Evolutionary conservation across 768 basidiomycete genomes (phyloP).

Genomic region (Jaapia argillacea): DNA sequence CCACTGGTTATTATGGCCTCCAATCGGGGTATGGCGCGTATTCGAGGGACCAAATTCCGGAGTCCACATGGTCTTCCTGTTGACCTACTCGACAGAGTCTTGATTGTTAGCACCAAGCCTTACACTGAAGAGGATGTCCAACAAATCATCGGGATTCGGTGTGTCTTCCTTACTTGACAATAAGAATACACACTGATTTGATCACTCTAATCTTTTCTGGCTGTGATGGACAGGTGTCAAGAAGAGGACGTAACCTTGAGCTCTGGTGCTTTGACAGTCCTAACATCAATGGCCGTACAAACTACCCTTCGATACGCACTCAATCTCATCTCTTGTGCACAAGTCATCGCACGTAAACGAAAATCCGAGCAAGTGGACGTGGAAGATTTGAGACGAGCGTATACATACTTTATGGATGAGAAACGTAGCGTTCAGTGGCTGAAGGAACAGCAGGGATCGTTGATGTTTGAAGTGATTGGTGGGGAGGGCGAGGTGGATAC

Average conservation of each 20-base stretch:
- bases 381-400: slow-evolving; percentile 76
- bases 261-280: slow-evolving; percentile 59
- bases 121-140: slow-evolving; percentile 78
- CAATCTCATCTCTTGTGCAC: slow-evolving; percentile 89
- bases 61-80: slow-evolving; percentile 93
- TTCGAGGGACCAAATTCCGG: slow-evolving; percentile 90
- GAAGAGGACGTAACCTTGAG: slow-evolving; percentile 91
- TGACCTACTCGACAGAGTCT: slow-evolving; percentile 88
- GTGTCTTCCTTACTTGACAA: slow-evolving; percentile 13
- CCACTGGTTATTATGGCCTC: slow-evolving; percentile 98
- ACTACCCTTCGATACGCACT: slow-evolving; percentile 92
- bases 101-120: slow-evolving; percentile 90
- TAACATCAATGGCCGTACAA: slow-evolving; percentile 81
- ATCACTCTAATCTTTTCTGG: not conserved
- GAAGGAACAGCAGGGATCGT: slow-evolving; percentile 67
- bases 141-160: slow-evolving; percentile 92
- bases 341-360: slow-evolving; percentile 76
- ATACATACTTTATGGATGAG: slow-evolving; percentile 89
- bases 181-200: not conserved
- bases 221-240: slow-evolving; percentile 47
- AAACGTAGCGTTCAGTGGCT: slow-evolving; percentile 88
- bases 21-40: slow-evolving; percentile 89
- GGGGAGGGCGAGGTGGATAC: slow-evolving; percentile 23
- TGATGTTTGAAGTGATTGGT: slow-evolving; percentile 67
- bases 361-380: slow-evolving; percentile 76